A percentile compares a stretch with the other conserved stretches of the same genome.
Evolutionary conservation across 192 early-diverging fungal species (phyloP).

Genomic region (Pilobolus umbonatus): DNA sequence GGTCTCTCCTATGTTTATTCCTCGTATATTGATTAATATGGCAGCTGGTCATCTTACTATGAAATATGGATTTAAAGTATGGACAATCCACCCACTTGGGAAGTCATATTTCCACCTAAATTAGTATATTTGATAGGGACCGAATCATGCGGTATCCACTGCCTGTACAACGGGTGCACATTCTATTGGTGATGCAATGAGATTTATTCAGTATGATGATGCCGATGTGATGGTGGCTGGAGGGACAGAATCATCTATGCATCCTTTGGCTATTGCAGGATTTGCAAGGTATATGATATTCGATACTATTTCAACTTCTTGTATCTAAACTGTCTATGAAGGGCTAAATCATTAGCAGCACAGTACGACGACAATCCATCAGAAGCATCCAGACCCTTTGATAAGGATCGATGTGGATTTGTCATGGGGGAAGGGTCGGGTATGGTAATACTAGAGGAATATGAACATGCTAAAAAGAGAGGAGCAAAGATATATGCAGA

Average conservation of each 20-base stretch:
- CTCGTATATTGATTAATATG: slow-evolving; percentile 89
- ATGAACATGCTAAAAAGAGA: slow-evolving; percentile 76
- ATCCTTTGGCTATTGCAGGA: slow-evolving; percentile 84
- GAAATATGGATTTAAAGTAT: slow-evolving; percentile 71
- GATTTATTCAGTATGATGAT: slow-evolving; percentile 89
- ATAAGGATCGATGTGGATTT: slow-evolving; percentile 80
- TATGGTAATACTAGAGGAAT: slow-evolving; percentile 84
- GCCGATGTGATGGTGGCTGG: slow-evolving; percentile 96
- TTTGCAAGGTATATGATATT: slow-evolving; percentile 59
- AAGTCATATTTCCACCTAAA: slow-evolving; percentile 12
- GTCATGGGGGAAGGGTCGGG: slow-evolving; percentile 94
- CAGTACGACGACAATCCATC: slow-evolving; percentile 75
- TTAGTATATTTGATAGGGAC: too few species aligned
- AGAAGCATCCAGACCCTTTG: slow-evolving; percentile 89
- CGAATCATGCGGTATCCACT: slow-evolving; percentile 89
- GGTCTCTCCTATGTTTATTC: slow-evolving; percentile 88
- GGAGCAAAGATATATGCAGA: slow-evolving; percentile 92
- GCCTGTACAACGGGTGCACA: slow-evolving; percentile 97
- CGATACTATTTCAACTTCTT: neutral
- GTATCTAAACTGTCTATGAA: too few species aligned
- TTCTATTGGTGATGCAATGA: slow-evolving; percentile 88
- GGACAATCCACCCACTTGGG: too few species aligned
- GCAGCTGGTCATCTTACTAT: slow-evolving; percentile 92
- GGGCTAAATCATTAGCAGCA: slow-evolving; percentile 78
- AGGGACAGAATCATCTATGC: slow-evolving; percentile 79